Conservation (phyloP, 2,329 filamentous ascomycete species). For the Lomentospora prolificans region DNA sequence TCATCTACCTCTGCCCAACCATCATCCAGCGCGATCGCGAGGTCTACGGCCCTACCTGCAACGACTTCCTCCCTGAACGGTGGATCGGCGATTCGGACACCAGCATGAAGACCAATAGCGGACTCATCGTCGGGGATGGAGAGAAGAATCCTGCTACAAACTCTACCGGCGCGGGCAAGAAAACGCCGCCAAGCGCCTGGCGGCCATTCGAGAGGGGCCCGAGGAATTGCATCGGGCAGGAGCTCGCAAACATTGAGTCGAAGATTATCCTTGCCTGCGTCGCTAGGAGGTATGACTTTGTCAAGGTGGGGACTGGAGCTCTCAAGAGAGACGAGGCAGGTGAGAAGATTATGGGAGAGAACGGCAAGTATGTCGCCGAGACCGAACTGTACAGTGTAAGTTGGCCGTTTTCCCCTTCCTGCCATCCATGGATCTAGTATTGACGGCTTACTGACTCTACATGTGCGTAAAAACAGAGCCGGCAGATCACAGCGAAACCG, state of each 20-base stretch:
- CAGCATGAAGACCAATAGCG: background rate
- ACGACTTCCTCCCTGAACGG: constrained; percentile 29
- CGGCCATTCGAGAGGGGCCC: constrained; percentile 43
- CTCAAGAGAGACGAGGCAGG: constrained; percentile 11
- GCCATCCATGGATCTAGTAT: background rate
- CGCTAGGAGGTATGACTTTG: constrained; percentile 13
- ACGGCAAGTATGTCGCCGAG: constrained; percentile 11
- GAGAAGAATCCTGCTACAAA: background rate
- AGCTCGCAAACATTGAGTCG: constrained; percentile 42
- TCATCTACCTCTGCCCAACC: constrained; percentile 24
- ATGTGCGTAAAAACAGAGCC: constrained; percentile 5
- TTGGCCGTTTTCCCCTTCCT: background rate
- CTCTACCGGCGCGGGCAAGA: background rate
- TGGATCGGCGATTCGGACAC: constrained; percentile 18
- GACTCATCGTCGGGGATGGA: background rate
- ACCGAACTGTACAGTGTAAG: constrained; percentile 13
- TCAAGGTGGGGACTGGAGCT: constrained; percentile 13
- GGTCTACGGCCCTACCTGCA: constrained; percentile 24
- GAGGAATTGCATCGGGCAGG: constrained; percentile 46
- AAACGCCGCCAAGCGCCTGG: constrained; percentile 28
- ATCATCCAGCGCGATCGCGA: constrained; percentile 24
- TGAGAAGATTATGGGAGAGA: constrained; percentile 11
- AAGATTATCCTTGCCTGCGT: constrained; percentile 31
- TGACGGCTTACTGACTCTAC: background rate
- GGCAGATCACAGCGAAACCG: constrained; percentile 13